Evolutionary conservation across 371 early-diverging fungal genomes (phyloP).

Genomic region (Rhizopus arrhizus): DNA sequence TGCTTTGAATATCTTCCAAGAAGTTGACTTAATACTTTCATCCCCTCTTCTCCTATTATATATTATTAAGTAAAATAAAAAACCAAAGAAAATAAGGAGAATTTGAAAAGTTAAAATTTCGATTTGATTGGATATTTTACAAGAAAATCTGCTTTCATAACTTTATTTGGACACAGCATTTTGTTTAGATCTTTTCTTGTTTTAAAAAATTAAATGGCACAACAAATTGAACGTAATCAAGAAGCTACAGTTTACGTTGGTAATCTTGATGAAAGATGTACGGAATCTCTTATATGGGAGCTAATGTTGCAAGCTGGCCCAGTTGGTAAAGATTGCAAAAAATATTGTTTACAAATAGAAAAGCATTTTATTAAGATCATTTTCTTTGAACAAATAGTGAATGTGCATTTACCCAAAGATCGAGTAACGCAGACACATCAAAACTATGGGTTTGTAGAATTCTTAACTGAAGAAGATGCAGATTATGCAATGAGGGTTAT

Average conservation of each 20-base stretch:
- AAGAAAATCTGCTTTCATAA: too few relatives aligned
- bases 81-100: background rate
- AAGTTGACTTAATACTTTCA: constrained; percentile 26
- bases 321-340: constrained; percentile 63
- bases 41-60: background rate
- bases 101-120: too few relatives aligned
- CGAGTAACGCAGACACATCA: constrained; percentile 93
- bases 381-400: constrained; percentile 53
- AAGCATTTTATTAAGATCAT: background rate
- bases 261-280: constrained; percentile 93
- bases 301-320: constrained; percentile 98
- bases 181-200: background rate
- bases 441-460: constrained; percentile 97
- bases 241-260: constrained; percentile 98
- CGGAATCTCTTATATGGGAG: constrained; percentile 95
- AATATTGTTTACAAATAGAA: background rate
- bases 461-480: constrained; percentile 91
- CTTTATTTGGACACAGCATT: too few relatives aligned
- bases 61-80: background rate
- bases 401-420: constrained; percentile 97
- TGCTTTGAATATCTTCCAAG: constrained; percentile 26
- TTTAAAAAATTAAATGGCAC: constrained; percentile 32
- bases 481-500: constrained; percentile 96
- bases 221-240: constrained; percentile 76
- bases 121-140: too few relatives aligned